Conservation (phyloP, 179 eudicot genomes). For the Silene vulgaris region DNA sequence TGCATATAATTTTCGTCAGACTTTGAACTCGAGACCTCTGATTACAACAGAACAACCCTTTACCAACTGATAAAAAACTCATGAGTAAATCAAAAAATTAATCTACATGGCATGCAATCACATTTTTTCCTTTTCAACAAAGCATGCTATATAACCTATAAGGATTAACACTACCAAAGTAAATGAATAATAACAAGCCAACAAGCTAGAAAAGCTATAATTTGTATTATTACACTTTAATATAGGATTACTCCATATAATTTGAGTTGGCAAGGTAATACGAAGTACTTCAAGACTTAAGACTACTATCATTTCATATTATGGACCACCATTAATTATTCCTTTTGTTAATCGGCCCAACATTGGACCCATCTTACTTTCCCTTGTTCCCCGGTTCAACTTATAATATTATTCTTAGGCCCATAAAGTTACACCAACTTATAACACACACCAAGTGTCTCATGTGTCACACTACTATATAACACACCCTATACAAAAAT, state of each 20-base stretch:
- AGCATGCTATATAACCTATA: neutral
- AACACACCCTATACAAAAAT: conserved; percentile 10
- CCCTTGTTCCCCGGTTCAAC: conserved; percentile 36
- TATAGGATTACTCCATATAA: conserved; percentile 8
- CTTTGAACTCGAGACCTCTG: too few species aligned
- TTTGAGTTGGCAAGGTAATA: conserved; percentile 43
- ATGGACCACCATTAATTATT: conserved; percentile 31
- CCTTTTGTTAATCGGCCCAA: conserved; percentile 30
- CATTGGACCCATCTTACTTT: conserved; percentile 36
- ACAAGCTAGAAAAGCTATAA: neutral
- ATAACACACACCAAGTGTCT: conserved; percentile 1
- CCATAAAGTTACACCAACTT: conserved; percentile 8
- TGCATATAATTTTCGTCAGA: too few species aligned
- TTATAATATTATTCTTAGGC: neutral
- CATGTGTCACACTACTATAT: conserved; percentile 15
- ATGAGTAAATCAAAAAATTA: too few species aligned
- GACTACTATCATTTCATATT: conserved; percentile 24
- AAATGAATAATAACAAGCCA: neutral
- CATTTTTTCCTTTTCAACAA: too few species aligned
- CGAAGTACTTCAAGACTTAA: too few species aligned
- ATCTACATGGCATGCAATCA: too few species aligned
- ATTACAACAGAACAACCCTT: too few species aligned
- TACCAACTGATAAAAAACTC: too few species aligned
- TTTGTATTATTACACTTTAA: neutral
- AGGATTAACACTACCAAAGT: neutral